Evolutionary conservation across 345 rosid genomes (phyloP).

Genomic region (Aethionema arabicum): DNA sequence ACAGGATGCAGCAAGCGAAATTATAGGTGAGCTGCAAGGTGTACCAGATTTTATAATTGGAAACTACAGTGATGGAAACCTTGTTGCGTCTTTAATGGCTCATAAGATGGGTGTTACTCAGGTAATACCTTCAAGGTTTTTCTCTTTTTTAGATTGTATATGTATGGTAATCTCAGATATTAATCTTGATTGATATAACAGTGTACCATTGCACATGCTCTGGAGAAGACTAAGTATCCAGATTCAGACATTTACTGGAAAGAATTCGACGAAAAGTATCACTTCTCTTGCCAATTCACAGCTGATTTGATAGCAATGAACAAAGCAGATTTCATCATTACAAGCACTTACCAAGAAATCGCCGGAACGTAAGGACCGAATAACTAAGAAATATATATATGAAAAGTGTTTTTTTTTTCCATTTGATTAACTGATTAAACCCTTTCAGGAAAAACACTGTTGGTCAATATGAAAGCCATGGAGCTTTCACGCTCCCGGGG

Average conservation of each 20-base stretch:
- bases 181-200: slow-evolving; percentile 40
- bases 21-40: slow-evolving; percentile 79
- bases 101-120: slow-evolving; percentile 93
- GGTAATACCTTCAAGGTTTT: slow-evolving; percentile 40
- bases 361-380: slow-evolving; percentile 81
- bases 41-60: slow-evolving; percentile 93
- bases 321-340: slow-evolving; percentile 93
- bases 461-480: slow-evolving; percentile 97
- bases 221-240: slow-evolving; percentile 99
- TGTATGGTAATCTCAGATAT: slow-evolving; percentile 14
- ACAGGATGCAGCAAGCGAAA: slow-evolving; percentile 92
- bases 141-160: background rate
- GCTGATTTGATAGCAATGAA: slow-evolving; percentile 98
- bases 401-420: background rate
- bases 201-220: slow-evolving; percentile 99
- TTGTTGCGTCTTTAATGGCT: slow-evolving; percentile 91
- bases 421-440: no score
- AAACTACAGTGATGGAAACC: slow-evolving; percentile 98
- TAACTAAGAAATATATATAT: background rate
- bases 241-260: slow-evolving; percentile 99
- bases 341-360: slow-evolving; percentile 98
- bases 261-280: slow-evolving; percentile 86
- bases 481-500: slow-evolving; percentile 91
- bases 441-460: slow-evolving; percentile 91
- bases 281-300: slow-evolving; percentile 96